A percentile compares a stretch with the other conserved stretches of the same genome.
Evolutionary conservation across 1,139 yeast genomes (phyloP).

Genomic region (Nakaseomyces uthaithaninus): DNA sequence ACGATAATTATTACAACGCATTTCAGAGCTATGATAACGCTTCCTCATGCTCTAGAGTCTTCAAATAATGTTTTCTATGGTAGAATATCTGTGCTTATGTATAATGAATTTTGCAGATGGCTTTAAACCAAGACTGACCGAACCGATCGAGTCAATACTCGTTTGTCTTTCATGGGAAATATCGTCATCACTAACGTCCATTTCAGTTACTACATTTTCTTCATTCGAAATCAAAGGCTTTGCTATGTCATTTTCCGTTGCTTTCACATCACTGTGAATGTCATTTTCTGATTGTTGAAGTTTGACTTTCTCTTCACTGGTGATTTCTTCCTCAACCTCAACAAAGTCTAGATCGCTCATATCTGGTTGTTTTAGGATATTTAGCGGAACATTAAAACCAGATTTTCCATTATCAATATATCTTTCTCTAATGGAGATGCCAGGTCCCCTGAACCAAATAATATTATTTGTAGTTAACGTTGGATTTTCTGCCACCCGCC

Average conservation of each 20-base stretch:
- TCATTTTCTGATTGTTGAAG: not conserved
- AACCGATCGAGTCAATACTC: constrained; percentile 16
- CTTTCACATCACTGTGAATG: not conserved
- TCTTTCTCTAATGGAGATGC: constrained; percentile 49
- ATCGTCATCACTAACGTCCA: constrained; percentile 10
- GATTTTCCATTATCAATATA: constrained; percentile 29
- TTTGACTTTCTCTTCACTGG: not conserved
- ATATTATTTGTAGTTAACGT: not conserved
- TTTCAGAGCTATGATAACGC: too few species aligned
- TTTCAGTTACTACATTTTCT: not conserved
- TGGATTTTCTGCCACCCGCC: not conserved
- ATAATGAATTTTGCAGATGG: constrained; percentile 25
- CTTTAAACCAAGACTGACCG: constrained; percentile 25
- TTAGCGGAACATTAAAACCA: constrained; percentile 5
- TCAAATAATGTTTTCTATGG: constrained; percentile 3
- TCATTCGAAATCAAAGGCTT: not conserved
- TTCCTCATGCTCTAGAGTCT: too few species aligned
- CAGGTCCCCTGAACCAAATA: constrained; percentile 74
- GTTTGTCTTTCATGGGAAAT: constrained; percentile 14
- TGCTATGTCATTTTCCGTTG: not conserved
- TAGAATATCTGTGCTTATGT: constrained; percentile 5
- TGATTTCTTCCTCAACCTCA: constrained; percentile 22
- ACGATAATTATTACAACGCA: constrained; percentile 4
- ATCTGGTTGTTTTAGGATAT: constrained; percentile 14
- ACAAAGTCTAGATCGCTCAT: constrained; percentile 20